Evolutionary conservation across 1,284 basidiomycete species (phyloP).

Genomic region (Xerocomus amazonicus): DNA sequence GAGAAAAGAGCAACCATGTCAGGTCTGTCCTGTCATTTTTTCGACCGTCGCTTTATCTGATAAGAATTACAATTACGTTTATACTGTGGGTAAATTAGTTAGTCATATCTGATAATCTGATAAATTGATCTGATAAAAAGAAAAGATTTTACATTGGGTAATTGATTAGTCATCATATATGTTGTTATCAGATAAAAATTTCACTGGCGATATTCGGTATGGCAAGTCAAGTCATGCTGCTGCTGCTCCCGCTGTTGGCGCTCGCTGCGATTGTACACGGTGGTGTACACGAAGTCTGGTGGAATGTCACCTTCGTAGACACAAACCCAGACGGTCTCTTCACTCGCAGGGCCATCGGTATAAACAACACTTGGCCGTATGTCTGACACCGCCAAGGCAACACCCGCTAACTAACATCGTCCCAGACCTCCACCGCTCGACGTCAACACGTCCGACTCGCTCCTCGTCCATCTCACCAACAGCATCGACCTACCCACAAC

Average conservation of each 20-base stretch:
- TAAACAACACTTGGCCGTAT: conserved; percentile 91
- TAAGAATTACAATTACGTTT: conserved; percentile 1
- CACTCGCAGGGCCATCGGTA: conserved; percentile 74
- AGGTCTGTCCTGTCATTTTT: conserved; percentile 14
- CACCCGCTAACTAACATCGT: neutral
- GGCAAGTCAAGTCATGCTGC: neutral
- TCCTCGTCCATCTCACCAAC: conserved; percentile 76
- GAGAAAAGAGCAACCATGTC: conserved; percentile 60
- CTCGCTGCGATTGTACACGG: conserved; percentile 40
- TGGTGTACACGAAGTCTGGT: conserved; percentile 69
- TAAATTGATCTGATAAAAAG: no score
- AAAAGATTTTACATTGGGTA: no score
- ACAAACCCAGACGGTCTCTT: conserved; percentile 76
- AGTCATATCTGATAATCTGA: no score
- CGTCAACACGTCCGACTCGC: conserved; percentile 67
- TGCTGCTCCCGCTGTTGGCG: conserved; percentile 6
- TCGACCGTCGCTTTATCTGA: conserved; percentile 21
- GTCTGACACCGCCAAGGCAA: conserved; percentile 36
- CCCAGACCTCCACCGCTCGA: conserved; percentile 74
- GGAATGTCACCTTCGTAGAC: conserved; percentile 75
- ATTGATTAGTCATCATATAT: no score
- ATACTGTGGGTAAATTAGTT: no score
- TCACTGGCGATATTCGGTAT: no score
- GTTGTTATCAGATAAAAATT: no score
- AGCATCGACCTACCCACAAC: conserved; percentile 59